phyloP scores from a whole-genome alignment of 768 basidiomycete genomes.

The Lactarius psammicola region DNA sequence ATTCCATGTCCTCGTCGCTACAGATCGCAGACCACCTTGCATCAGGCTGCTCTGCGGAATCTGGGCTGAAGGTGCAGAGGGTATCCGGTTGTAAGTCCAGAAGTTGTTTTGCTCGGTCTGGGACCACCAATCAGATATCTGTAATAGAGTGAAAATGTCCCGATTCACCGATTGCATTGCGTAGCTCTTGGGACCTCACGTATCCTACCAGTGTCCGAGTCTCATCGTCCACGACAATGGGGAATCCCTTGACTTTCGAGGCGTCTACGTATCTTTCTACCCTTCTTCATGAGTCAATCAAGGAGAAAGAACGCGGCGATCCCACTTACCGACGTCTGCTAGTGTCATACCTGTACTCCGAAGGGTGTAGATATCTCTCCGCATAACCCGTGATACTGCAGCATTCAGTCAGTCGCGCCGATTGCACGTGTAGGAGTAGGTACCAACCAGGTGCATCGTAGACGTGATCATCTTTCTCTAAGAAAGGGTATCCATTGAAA shows the following conservation, averaged over 20 bases:
- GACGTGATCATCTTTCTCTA: slow-evolving; percentile 93
- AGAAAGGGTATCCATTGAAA: slow-evolving; percentile 95
- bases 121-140: background rate
- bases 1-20: slow-evolving; percentile 65
- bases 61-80: slow-evolving; percentile 65
- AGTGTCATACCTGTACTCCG: slow-evolving; percentile 74
- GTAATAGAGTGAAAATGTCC: background rate
- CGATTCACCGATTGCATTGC: slow-evolving; percentile 75
- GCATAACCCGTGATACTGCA: slow-evolving; percentile 88
- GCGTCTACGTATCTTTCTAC: slow-evolving; percentile 68
- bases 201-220: slow-evolving; percentile 73
- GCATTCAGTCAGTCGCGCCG: slow-evolving; percentile 13
- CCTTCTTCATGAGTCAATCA: background rate
- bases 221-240: slow-evolving; percentile 68
- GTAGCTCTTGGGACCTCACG: slow-evolving; percentile 82
- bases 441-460: slow-evolving; percentile 84
- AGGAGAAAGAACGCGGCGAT: background rate
- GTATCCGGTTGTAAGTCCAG: slow-evolving; percentile 63
- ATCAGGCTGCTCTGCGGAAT: slow-evolving; percentile 52
- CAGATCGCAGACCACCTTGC: slow-evolving; percentile 49
- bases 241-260: slow-evolving; percentile 87
- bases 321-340: slow-evolving; percentile 68
- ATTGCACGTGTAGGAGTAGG: slow-evolving; percentile 1
- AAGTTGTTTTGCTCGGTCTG: slow-evolving; percentile 71
- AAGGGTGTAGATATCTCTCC: slow-evolving; percentile 70